These are phyloP conservation scores for Grigorovia yakushimaensis DNA, from an alignment of 805 yeast genomes.

Conservation along the genomic window DNA sequence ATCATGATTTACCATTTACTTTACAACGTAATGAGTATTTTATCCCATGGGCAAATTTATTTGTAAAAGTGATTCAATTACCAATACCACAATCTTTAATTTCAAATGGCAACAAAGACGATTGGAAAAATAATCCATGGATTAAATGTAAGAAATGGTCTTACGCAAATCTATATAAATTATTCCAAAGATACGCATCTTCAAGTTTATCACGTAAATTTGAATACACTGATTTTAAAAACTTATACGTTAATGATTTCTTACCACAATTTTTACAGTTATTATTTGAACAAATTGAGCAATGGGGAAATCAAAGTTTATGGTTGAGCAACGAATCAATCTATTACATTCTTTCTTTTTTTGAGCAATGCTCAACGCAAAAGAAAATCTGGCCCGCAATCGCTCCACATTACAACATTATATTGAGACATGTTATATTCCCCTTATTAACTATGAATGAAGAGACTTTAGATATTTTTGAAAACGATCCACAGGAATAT, in stretches of 20 bases:
- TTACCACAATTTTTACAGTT: slow-evolving; percentile 65
- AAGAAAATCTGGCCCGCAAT: slow-evolving; percentile 58
- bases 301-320: slow-evolving; percentile 54
- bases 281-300: slow-evolving; percentile 55
- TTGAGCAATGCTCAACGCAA: slow-evolving; percentile 50
- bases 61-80: slow-evolving; percentile 51
- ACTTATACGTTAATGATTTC: slow-evolving; percentile 44
- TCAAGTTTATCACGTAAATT: slow-evolving; percentile 36
- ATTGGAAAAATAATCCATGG: slow-evolving; percentile 53
- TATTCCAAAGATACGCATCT: slow-evolving; percentile 65
- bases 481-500: slow-evolving; percentile 82
- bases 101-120: slow-evolving; percentile 33
- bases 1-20: slow-evolving; percentile 58
- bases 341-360: slow-evolving; percentile 53
- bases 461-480: slow-evolving; percentile 62
- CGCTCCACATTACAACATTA: slow-evolving; percentile 51
- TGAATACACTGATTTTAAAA: slow-evolving; percentile 52
- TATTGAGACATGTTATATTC: slow-evolving; percentile 62
- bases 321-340: slow-evolving; percentile 67
- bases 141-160: slow-evolving; percentile 84
- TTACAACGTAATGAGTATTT: slow-evolving; percentile 45
- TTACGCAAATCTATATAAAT: slow-evolving; percentile 60
- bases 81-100: slow-evolving; percentile 37
- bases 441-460: slow-evolving; percentile 67
- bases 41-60: slow-evolving; percentile 67